Evolutionary conservation across 164 flowering plant species (phyloP).

Genomic region (Pachysandra terminalis): DNA sequence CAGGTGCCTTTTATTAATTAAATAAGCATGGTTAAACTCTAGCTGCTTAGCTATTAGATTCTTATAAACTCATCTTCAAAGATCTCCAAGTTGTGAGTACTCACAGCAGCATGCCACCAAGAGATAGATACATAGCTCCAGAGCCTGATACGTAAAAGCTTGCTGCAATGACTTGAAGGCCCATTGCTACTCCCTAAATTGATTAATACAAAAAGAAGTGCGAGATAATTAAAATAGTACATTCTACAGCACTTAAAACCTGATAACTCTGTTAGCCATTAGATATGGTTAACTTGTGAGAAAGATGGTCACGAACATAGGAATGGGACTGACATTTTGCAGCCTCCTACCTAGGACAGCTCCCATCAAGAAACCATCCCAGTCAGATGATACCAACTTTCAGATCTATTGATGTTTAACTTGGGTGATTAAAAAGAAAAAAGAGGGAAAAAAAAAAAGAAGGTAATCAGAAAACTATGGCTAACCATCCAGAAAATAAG

Average conservation of each 20-base stretch:
- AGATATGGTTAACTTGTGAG: background rate
- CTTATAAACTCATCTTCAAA: background rate
- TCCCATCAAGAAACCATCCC: background rate
- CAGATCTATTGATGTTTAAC: background rate
- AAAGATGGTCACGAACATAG: background rate
- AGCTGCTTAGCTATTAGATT: background rate
- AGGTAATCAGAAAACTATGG: background rate
- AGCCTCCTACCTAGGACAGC: background rate
- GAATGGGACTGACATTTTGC: background rate
- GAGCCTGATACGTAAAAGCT: conserved; percentile 31
- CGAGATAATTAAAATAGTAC: conserved; percentile 3
- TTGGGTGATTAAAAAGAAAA: background rate
- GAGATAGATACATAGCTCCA: conserved; percentile 57
- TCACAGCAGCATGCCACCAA: conserved; percentile 91
- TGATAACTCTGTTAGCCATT: background rate
- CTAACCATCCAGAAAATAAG: background rate
- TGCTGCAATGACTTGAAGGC: conserved; percentile 73
- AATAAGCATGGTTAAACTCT: background rate
- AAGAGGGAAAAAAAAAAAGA: too few relatives aligned
- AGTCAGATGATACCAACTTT: background rate
- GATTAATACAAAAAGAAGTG: conserved; percentile 10
- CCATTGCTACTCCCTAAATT: conserved; percentile 72
- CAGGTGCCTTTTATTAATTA: background rate
- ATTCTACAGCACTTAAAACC: background rate
- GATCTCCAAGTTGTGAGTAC: conserved; percentile 21